Conservation (phyloP, 208 protist genomes). For the Leishmania braziliensis region DNA sequence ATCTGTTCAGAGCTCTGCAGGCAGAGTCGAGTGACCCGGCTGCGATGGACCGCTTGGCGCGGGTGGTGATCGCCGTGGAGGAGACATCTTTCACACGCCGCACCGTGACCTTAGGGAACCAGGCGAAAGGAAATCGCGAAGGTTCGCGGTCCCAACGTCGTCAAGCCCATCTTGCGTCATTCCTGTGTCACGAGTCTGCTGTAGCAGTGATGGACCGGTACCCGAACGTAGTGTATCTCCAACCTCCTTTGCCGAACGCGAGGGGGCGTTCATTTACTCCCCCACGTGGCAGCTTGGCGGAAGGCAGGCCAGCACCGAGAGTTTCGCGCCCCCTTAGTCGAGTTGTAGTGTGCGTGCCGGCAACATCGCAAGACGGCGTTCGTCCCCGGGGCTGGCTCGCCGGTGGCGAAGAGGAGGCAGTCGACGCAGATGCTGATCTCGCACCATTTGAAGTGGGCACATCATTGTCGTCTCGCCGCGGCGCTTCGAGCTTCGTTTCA, state of each 20-base stretch:
- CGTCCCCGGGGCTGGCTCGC: conserved; percentile 48
- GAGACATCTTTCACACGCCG: conserved; percentile 3
- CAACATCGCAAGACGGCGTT: conserved; percentile 65
- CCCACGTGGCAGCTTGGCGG: not conserved
- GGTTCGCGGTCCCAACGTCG: not conserved
- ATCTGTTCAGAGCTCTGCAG: conserved; percentile 11
- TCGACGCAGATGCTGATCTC: conserved; percentile 15
- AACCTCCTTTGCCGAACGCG: not conserved
- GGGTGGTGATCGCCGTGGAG: conserved; percentile 30
- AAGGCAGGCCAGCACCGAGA: not conserved
- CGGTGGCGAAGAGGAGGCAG: conserved; percentile 3
- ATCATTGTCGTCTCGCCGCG: not conserved
- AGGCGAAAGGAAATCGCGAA: not conserved
- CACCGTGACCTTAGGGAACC: not conserved
- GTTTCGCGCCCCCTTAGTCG: conserved; percentile 15
- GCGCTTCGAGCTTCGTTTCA: not conserved
- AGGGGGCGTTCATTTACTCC: not conserved
- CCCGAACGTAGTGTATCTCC: conserved; percentile 23
- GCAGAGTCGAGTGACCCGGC: not conserved
- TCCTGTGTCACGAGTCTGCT: conserved; percentile 4
- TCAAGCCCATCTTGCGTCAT: not conserved
- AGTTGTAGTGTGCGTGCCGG: conserved; percentile 62
- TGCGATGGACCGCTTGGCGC: conserved; percentile 2
- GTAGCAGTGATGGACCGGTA: conserved; percentile 27
- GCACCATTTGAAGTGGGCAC: not conserved